phyloP scores from a whole-genome alignment of 176 grass and related monocot species.

The Triticum monococcum region DNA sequence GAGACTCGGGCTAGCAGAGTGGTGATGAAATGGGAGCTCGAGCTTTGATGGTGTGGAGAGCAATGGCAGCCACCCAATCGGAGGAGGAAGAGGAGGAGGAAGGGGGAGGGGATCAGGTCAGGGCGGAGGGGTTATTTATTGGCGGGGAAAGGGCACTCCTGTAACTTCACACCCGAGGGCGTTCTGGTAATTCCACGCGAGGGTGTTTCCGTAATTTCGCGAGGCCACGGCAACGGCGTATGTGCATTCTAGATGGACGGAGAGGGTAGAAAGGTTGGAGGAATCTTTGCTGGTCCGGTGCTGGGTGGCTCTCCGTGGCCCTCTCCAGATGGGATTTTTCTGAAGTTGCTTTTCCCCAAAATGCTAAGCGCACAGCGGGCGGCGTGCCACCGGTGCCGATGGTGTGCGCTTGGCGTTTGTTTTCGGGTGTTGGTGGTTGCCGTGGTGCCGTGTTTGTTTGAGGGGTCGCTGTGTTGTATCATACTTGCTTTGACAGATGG shows the following conservation, averaged over 20 bases:
- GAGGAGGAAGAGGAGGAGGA: background rate
- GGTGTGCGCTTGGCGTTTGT: background rate
- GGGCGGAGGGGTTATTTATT: conserved; percentile 48
- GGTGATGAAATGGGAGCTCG: conserved; percentile 15
- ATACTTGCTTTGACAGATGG: too few relatives aligned
- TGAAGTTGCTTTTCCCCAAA: background rate
- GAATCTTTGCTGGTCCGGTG: conserved; percentile 36
- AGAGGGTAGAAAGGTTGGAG: conserved; percentile 4
- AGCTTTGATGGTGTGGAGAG: conserved; percentile 13
- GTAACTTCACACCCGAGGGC: background rate
- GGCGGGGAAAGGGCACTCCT: background rate
- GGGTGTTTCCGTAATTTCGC: background rate
- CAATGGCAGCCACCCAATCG: conserved; percentile 11
- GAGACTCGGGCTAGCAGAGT: background rate
- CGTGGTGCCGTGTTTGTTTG: background rate
- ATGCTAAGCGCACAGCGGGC: background rate
- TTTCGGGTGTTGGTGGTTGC: background rate
- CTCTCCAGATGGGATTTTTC: background rate
- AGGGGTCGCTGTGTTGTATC: too few relatives aligned
- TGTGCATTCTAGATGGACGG: background rate
- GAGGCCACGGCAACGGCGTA: background rate
- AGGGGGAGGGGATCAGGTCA: conserved; percentile 35
- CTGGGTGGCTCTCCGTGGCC: conserved; percentile 28
- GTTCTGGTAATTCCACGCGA: background rate
- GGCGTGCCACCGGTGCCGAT: too few relatives aligned